Evolutionary conservation across 2,329 filamentous ascomycete species (phyloP), one percentile per base, ranked within the genome.

Genomic region (Ceratocystis smalleyi): DNA sequence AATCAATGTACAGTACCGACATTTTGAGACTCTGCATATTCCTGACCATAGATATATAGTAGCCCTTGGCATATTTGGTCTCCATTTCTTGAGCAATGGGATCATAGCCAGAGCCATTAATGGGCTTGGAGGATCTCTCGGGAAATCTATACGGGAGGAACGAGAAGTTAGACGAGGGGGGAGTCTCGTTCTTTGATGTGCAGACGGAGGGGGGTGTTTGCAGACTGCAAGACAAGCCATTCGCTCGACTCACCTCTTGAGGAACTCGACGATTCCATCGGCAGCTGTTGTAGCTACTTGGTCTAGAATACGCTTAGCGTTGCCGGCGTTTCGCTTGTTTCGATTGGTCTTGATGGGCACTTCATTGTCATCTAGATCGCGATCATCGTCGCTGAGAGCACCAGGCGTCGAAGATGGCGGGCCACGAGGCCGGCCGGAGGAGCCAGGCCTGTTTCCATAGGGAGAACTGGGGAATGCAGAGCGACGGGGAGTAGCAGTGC

Each of bases 1-100:
- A 94, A 75, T 95, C 89, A 71, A 95, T 83, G 72, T 94, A 95
- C 65, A 94, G 83, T 5, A 89, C 94, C 1, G 89, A 92, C n/a
- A 92, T 81, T 68, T 84, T 79, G 72, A 87, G 88, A 24, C 81
- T 80, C 65, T 83, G 81, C 79, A 95, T 84, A 67, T 85, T 86
- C 71, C 88, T 85, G 69, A 95, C 89, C 75, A 91, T 89, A 61
- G 87, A 87, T 65, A 94, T 80, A 73, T 94, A 95, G 77, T 91
- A 91, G 72, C 87, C 89, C 76, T 91, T 86, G 30, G 87, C 89
- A 43, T 66, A 66, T 43, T 66, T 64, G 22, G 59, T 47, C 32
- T 57, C 54, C 65, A 66, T 66, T 27, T 64, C 62, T n/a, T 32
- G n/a, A 22, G 55, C 65, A 17, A 66, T 43, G 8, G 61, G 61